Percentiles rank a stretch among this genome's conserved stretches.
These are phyloP conservation scores for Macrolepiota fuliginosa DNA, from an alignment of 768 basidiomycete genomes.

Conservation along the genomic window DNA sequence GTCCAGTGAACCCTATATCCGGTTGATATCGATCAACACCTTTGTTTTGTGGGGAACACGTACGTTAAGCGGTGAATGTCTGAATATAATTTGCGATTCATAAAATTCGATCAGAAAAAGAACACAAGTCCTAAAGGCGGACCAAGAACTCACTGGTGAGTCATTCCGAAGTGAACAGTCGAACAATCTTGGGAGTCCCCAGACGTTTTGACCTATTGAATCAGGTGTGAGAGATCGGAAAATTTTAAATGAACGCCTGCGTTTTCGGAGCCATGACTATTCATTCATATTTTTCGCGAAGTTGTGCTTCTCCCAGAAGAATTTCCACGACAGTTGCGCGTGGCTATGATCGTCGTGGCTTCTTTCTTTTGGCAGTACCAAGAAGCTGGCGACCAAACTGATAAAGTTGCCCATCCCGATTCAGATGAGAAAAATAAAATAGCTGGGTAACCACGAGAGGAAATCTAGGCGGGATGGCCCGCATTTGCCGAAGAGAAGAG, in stretches of 20 bases:
- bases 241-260: neutral
- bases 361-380: neutral
- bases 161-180: neutral
- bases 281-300: neutral
- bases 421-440: neutral
- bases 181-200: neutral
- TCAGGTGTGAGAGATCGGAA: neutral
- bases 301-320: neutral
- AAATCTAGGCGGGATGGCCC: neutral
- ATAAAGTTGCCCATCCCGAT: neutral
- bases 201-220: neutral
- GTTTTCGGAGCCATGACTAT: neutral
- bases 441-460: neutral
- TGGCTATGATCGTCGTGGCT: neutral
- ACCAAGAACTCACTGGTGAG: neutral
- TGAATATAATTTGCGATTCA: neutral
- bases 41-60: neutral
- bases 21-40: neutral
- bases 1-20: neutral
- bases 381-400: neutral
- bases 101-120: neutral
- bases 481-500: conserved; percentile 1
- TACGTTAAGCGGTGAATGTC: neutral
- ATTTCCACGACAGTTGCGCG: neutral
- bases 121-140: neutral